A percentile compares a stretch with the other conserved stretches of the same genome.
Evolutionary conservation across 345 rosid species (phyloP).

Genomic region (Eucalyptus camaldulensis): DNA sequence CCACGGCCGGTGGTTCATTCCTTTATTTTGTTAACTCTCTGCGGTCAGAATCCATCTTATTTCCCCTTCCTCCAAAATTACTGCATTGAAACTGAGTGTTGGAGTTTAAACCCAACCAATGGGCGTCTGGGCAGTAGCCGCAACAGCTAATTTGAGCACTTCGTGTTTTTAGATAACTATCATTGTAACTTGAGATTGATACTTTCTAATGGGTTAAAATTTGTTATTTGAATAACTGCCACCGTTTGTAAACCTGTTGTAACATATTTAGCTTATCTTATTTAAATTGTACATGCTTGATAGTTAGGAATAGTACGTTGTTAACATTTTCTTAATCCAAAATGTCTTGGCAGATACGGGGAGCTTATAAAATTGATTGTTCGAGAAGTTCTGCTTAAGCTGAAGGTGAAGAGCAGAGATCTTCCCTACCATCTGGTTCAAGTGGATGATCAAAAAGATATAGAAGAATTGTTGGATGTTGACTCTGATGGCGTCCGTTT

Average conservation of each 20-base stretch:
- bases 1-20: no score
- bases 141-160: not conserved
- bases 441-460: not conserved
- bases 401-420: not conserved
- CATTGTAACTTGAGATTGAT: not conserved
- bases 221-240: not conserved
- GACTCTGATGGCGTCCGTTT: not conserved
- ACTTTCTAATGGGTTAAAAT: no score
- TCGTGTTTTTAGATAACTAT: not conserved
- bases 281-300: no score
- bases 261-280: not conserved
- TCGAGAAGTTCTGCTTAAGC: not conserved
- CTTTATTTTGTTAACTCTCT: no score
- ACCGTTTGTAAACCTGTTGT: not conserved
- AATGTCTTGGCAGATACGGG: not conserved
- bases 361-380: not conserved
- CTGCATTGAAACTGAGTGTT: no score
- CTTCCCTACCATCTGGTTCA: not conserved
- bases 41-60: no score
- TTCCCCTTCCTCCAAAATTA: no score
- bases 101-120: not conserved
- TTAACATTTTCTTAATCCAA: fast-evolving
- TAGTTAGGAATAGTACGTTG: not conserved
- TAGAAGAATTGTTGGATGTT: not conserved
- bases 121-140: not conserved